These are phyloP conservation scores for Lignosus rhinocerotis DNA, from an alignment of 1,284 basidiomycete species.

Conservation along the genomic window DNA sequence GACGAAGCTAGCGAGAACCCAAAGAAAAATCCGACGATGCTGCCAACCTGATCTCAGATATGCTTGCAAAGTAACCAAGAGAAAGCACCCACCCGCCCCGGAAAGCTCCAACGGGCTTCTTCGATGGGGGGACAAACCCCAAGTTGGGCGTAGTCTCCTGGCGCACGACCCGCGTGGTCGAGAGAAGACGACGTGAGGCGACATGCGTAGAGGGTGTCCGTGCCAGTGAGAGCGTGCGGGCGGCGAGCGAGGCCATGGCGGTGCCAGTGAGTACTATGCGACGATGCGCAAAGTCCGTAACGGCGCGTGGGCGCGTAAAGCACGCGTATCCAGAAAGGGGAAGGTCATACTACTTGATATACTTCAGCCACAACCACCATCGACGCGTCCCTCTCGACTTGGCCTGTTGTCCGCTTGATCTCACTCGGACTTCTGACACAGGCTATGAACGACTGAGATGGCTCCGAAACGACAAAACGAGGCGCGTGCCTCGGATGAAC, in stretches of 20 bases:
- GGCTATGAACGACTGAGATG: constrained; percentile 35
- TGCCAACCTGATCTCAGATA: constrained; percentile 31
- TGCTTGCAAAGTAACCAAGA: too few species aligned
- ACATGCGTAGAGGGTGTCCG: constrained; percentile 16
- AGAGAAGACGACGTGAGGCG: constrained; percentile 33
- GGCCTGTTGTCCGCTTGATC: background rate
- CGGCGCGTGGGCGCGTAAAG: constrained; percentile 9
- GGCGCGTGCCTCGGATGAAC: constrained; percentile 30
- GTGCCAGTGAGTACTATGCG: background rate
- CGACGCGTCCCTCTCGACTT: background rate
- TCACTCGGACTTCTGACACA: background rate
- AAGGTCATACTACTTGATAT: too few species aligned
- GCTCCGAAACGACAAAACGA: constrained; percentile 50
- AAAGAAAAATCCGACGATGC: constrained; percentile 86
- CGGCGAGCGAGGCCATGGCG: constrained; percentile 41
- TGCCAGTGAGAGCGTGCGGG: constrained; percentile 42
- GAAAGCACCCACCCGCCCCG: constrained; percentile 71
- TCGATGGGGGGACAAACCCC: constrained; percentile 58
- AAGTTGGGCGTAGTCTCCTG: constrained; percentile 52
- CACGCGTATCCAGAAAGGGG: too few species aligned
- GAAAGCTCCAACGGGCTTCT: constrained; percentile 83
- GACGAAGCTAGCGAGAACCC: constrained; percentile 87
- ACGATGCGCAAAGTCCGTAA: constrained; percentile 1
- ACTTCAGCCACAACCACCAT: constrained; percentile 4
- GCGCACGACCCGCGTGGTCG: constrained; percentile 40